phyloP scores from a whole-genome alignment of 495 filamentous ascomycete genomes.

The Cercophora samala region DNA sequence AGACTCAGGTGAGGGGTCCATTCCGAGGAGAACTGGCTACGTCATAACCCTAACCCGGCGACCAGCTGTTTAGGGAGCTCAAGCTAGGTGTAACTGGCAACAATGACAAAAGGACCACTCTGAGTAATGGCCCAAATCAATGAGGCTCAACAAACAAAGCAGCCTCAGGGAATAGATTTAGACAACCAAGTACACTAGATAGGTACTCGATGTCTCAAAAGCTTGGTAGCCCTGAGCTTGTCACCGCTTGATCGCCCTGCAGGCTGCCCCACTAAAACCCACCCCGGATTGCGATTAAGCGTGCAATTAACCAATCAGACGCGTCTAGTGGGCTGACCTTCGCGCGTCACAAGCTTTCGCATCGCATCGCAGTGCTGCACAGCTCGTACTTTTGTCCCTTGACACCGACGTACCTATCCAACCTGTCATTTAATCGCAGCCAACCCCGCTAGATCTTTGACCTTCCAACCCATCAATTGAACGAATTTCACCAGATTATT shows the following conservation, averaged over 20 bases:
- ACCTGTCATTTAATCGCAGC: not conserved
- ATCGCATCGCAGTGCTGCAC: not conserved
- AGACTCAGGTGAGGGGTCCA: conserved; percentile 3
- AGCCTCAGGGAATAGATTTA: not conserved
- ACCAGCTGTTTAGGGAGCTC: not conserved
- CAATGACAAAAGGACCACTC: not conserved
- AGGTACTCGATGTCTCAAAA: not conserved
- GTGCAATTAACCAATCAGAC: conserved; percentile 30
- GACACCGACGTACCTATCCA: not conserved
- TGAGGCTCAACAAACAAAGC: not conserved
- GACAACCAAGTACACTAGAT: not conserved
- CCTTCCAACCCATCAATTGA: not conserved
- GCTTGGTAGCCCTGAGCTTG: not conserved
- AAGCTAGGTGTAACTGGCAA: not conserved
- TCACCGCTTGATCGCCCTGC: not conserved
- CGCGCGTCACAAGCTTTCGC: conserved; percentile 31
- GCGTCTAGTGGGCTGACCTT: conserved; percentile 24
- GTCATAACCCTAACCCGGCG: conserved; percentile 26
- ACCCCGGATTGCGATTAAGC: conserved; percentile 1
- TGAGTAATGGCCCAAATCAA: not conserved
- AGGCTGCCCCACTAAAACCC: not conserved
- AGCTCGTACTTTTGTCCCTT: conserved; percentile 1
- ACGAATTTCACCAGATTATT: not conserved
- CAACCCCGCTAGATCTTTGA: not conserved
- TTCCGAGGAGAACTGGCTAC: conserved; percentile 2